phyloP scores from a whole-genome alignment of 2,329 filamentous ascomycete species.

The Laburnicola sp. region DNA sequence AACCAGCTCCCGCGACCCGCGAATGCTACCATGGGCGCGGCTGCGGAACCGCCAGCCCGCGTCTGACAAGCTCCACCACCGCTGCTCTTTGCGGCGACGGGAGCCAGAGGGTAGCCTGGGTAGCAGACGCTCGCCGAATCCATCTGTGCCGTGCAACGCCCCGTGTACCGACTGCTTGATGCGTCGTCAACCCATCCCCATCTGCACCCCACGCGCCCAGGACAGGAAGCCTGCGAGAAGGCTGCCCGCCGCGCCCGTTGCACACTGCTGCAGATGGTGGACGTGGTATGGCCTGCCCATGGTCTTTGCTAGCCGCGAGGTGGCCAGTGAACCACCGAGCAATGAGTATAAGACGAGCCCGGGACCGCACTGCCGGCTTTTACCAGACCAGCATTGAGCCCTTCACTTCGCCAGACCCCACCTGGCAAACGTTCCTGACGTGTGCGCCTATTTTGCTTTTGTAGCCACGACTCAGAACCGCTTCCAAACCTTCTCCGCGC shows the following conservation, averaged over 20 bases:
- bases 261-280: slow-evolving; percentile 30
- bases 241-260: slow-evolving; percentile 33
- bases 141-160: slow-evolving; percentile 35
- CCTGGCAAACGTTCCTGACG: slow-evolving; percentile 21
- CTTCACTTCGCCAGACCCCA: slow-evolving; percentile 22
- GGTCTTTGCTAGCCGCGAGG: slow-evolving; percentile 29
- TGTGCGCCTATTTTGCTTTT: slow-evolving; percentile 30
- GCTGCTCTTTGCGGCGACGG: slow-evolving; percentile 31
- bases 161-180: slow-evolving; percentile 41
- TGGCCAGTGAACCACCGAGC: slow-evolving; percentile 19
- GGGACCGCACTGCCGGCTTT: slow-evolving; percentile 35
- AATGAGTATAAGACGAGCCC: slow-evolving; percentile 42
- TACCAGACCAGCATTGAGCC: slow-evolving; percentile 27
- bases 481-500: slow-evolving; percentile 28
- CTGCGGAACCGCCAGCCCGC: slow-evolving; percentile 48
- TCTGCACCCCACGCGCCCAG: slow-evolving; percentile 30
- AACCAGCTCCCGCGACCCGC: slow-evolving; percentile 45
- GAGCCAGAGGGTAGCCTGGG: slow-evolving; percentile 28
- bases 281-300: slow-evolving; percentile 9
- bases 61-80: slow-evolving; percentile 43
- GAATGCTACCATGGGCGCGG: slow-evolving; percentile 50
- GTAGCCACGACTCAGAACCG: slow-evolving; percentile 37
- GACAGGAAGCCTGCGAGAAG: slow-evolving; percentile 27
- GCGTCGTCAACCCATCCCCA: slow-evolving; percentile 34
- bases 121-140: slow-evolving; percentile 31